Base-by-base conservation (phyloP, 148 eudicot species). In the Mesembryanthemum crystallinum region DNA sequence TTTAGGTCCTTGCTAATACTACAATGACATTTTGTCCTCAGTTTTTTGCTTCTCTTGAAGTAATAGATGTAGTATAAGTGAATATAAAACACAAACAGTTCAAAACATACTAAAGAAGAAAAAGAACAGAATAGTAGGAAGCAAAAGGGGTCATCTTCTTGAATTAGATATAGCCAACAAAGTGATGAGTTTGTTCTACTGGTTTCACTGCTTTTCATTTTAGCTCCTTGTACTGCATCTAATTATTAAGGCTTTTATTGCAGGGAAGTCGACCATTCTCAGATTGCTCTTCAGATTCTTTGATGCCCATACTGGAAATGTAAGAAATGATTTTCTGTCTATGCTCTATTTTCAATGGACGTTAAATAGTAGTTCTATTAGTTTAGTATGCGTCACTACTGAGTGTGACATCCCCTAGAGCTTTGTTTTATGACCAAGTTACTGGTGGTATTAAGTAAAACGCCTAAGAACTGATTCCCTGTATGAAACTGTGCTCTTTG, bases 201-300 rank as follows among this genome's bases (percentile, higher is more conserved):
- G 20, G 18, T 28, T 30, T 18, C 2, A 37, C 9, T 55, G 72
- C 57, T 8, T 62, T 11, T 42, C 24, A 45, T 39, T 62, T 37
- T 25, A 27, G 72, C 57, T 68, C 14, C 54, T 28, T 43, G 7
- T 49, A 18, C 59, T 62, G 21, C n/a, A 6, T 74, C 69, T 70
- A 47, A 63, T 42, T 71, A 51, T 27, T 45, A 8, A 47, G 67
- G 57, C 72, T 73, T 52, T 69, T 28, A 71, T 68, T 84, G 82
- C 90, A 94, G 98, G 98, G 18, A 94, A 94, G 81, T 94, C 98
- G 8, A 94, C 98, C 69, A 87, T 91, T 83, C 86, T 94, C 49
- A 85, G 98, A 85, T 77, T 94, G 90, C 90, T 94, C 74, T 94
- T 91, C 88, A 90, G 98, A 85, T 91, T 94, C 79, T 94, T 88